Base-by-base conservation (phyloP, 2,329 filamentous ascomycete species). In the Immersiporthe knoxdaviesiana region DNA sequence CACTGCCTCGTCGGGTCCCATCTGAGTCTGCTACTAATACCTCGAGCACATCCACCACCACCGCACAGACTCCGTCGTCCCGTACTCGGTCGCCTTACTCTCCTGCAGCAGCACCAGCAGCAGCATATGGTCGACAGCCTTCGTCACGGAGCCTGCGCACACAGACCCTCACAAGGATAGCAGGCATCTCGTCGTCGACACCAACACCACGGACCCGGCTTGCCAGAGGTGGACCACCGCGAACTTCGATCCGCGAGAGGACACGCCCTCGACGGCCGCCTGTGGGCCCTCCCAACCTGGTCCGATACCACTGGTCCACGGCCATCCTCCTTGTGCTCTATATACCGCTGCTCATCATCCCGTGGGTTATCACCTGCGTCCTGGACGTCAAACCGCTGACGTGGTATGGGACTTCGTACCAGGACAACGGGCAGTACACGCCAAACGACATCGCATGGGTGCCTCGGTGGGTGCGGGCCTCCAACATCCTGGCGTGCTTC, bases 331-430 rank as follows among this genome's bases (percentile, higher is more conserved):
- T 66, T 21, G 37, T 18, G 5, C 30, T 61, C 7, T 66, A 66
- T 30, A 8, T 66, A 6, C 65, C 65, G 4, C 21, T 66, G 18
- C 56, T 66, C 39, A 27, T 66, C 41, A 60, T 66, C 11, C 65
- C 65, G 5, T 66, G 65, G 65, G 30, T 66, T 1, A 50, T 66
- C 12, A 27, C 54, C 41, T 61, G 56, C 32, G 39, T 66, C 21
- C 37, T 66, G 10, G 56, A 61, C 32, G 65, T 66, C 65, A 66
- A 66, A 18, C 65, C 65, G 52, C 37, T 66, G 16, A 66, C 65
- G 4, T 61, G 37, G 56, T 61, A 66, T 21, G 65, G 65, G 11
- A 54, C 39, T 3, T 61, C 41, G 4, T 66, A 66, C 24, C 18
- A 35, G 6, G 44, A 18, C 27, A 37, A 41, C 6, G 65, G 65